Percentiles rank a stretch among this genome's conserved stretches.
Conservation (phyloP, 129 eudicot genomes). For the Saposhnikovia divaricata region DNA sequence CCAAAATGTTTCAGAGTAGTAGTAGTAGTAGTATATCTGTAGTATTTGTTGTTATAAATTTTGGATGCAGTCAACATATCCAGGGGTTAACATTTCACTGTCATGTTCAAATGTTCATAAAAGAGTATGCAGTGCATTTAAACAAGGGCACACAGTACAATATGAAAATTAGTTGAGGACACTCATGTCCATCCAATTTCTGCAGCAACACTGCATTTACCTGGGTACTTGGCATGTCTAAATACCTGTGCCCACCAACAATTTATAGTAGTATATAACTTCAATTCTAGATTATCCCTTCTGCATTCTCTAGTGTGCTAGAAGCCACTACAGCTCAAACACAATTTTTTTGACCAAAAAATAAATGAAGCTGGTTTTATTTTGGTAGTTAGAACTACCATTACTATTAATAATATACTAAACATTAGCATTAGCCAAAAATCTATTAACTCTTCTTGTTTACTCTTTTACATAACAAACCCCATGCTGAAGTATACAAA, state of each 20-base stretch:
- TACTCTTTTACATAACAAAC: not conserved
- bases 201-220: not conserved
- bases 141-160: slow-evolving; percentile 16
- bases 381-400: slow-evolving; percentile 13
- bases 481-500: too few species aligned
- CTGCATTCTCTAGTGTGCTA: slow-evolving; percentile 3
- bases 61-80: not conserved
- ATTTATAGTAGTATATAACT: not conserved
- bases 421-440: too few species aligned
- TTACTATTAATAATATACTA: not conserved
- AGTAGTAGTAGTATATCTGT: too few species aligned
- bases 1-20: too few species aligned
- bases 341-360: not conserved
- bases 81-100: not conserved
- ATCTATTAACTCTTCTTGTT: not conserved
- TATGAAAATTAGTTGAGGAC: not conserved
- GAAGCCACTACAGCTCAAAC: slow-evolving; percentile 20
- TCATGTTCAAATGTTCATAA: not conserved
- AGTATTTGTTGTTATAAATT: too few species aligned
- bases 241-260: slow-evolving; percentile 10
- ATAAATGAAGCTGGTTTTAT: not conserved
- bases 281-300: not conserved
- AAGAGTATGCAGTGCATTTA: slow-evolving; percentile 7
- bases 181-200: not conserved
- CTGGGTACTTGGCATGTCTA: not conserved